Conservation (phyloP, 1,284 basidiomycete genomes). For the Mycena citricolor region DNA sequence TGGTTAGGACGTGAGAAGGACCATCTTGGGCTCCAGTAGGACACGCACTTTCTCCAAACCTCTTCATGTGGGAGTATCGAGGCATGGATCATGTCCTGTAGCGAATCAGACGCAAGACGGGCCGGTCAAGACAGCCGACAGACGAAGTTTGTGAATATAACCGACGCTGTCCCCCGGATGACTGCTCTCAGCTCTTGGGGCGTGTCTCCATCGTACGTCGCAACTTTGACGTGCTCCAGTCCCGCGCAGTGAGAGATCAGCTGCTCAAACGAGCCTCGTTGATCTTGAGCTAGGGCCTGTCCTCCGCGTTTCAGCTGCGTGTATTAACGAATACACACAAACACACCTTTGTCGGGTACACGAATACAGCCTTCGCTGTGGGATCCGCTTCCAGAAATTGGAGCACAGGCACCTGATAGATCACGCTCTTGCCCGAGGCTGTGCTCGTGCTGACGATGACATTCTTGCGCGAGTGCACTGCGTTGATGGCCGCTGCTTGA, state of each 20-base stretch:
- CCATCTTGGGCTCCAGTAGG: background rate
- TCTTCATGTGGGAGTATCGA: constrained; percentile 87
- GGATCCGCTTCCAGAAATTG: constrained; percentile 65
- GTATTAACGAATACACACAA: too few relatives aligned
- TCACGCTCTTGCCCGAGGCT: constrained; percentile 89
- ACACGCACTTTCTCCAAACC: constrained; percentile 68
- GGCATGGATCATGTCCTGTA: constrained; percentile 84
- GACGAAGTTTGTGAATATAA: constrained; percentile 80
- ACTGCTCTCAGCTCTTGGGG: constrained; percentile 64
- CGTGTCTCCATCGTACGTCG: constrained; percentile 90
- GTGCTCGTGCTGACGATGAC: constrained; percentile 92
- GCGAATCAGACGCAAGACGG: background rate
- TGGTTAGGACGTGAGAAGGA: constrained; percentile 28
- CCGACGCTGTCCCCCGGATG: constrained; percentile 63
- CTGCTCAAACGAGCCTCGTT: constrained; percentile 68
- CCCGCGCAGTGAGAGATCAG: constrained; percentile 63
- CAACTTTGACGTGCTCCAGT: constrained; percentile 63
- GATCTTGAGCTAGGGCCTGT: constrained; percentile 88
- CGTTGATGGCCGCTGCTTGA: constrained; percentile 76
- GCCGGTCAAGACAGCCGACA: constrained; percentile 2
- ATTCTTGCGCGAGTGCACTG: constrained; percentile 60
- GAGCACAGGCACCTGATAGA: constrained; percentile 83
- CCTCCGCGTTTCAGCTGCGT: too few relatives aligned
- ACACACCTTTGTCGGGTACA: constrained; percentile 85
- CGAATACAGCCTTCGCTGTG: constrained; percentile 73